Conservation (phyloP, 306 rosid species). For the Vicia faba region DNA sequence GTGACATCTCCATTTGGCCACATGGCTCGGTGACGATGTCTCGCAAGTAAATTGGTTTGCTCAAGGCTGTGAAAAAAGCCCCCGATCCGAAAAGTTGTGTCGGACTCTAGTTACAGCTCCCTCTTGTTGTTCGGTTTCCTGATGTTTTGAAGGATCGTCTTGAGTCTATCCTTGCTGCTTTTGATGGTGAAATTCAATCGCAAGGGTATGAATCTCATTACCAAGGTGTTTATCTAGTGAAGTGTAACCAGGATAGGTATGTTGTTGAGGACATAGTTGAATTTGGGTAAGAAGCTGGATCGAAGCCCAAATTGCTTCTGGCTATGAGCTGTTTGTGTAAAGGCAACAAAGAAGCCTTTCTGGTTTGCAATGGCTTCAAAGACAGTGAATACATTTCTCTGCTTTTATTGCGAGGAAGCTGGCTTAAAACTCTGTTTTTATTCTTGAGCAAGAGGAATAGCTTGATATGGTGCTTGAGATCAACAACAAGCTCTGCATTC, state of each 20-base stretch:
- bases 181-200: conserved; percentile 61
- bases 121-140: conserved; percentile 74
- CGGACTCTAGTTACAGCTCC: conserved; percentile 76
- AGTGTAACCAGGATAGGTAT: conserved; percentile 87
- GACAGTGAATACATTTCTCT: conserved; percentile 70
- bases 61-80: conserved; percentile 42
- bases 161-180: conserved; percentile 72
- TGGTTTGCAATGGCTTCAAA: conserved; percentile 80
- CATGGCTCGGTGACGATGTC: conserved; percentile 51
- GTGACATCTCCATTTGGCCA: conserved; percentile 43
- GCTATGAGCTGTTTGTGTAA: too few species aligned
- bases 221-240: conserved; percentile 91
- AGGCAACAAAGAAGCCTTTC: neutral
- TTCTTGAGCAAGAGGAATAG: conserved; percentile 86
- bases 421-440: conserved; percentile 69
- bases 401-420: conserved; percentile 72
- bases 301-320: conserved; percentile 45
- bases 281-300: conserved; percentile 86
- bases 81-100: conserved; percentile 64
- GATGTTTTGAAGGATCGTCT: conserved; percentile 74
- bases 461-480: conserved; percentile 67
- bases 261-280: conserved; percentile 81
- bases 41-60: conserved; percentile 83
- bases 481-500: conserved; percentile 62
- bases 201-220: conserved; percentile 68